Conservation (phyloP, 2,329 filamentous ascomycete species). For the Penicillium palitans region DNA sequence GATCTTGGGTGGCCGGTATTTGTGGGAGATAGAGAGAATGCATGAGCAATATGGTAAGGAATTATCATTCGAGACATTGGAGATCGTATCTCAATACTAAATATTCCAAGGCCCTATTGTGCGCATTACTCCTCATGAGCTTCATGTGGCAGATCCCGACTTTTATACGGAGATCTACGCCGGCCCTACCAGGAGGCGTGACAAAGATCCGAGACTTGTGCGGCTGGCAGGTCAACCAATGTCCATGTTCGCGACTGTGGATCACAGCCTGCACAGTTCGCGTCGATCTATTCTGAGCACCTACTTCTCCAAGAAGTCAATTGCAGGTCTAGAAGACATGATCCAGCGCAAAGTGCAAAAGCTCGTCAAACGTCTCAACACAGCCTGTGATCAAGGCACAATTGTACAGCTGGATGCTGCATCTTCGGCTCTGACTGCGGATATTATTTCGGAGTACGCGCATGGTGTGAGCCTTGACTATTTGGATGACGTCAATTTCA, state of each 20-base stretch:
- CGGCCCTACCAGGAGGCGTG: neutral
- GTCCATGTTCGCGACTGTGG: neutral
- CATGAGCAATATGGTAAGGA: neutral
- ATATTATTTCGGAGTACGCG: neutral
- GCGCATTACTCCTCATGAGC: neutral
- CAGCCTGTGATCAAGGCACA: neutral
- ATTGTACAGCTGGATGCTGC: neutral
- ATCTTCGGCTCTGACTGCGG: neutral
- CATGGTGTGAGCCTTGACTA: neutral
- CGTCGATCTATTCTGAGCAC: neutral
- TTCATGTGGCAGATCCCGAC: neutral
- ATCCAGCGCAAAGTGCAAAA: neutral
- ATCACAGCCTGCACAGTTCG: neutral
- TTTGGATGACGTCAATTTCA: neutral
- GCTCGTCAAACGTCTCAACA: neutral
- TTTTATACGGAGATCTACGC: neutral
- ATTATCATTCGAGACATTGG: neutral
- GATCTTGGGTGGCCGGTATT: neutral
- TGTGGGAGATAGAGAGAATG: neutral
- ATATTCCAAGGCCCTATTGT: neutral
- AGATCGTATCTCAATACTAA: neutral
- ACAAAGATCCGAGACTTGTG: neutral
- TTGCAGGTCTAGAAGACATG: neutral
- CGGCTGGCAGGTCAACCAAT: neutral
- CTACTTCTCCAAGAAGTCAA: neutral